These are phyloP conservation scores for Aspergillus proliferans DNA, from an alignment of 2,329 filamentous ascomycete genomes.

Conservation along the genomic window DNA sequence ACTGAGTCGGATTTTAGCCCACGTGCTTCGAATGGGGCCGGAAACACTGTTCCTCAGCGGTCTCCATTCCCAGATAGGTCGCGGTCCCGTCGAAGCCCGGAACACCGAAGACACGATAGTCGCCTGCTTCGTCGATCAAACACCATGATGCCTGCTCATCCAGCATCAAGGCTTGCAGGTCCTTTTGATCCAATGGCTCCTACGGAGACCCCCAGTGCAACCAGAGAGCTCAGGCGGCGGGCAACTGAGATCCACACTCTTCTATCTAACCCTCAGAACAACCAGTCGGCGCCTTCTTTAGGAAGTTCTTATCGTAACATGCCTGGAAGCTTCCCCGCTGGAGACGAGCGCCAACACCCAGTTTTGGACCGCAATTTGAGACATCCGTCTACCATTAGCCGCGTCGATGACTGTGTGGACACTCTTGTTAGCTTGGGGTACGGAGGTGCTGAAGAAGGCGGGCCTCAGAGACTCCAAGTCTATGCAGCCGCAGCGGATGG, in stretches of 20 bases:
- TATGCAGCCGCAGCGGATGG: conserved; percentile 42
- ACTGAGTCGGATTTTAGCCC: not conserved
- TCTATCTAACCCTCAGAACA: not conserved
- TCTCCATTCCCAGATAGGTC: not conserved
- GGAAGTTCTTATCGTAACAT: not conserved
- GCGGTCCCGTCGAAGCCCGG: too few relatives aligned
- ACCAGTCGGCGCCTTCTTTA: not conserved
- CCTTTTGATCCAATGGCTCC: conserved; percentile 17
- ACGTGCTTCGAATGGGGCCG: not conserved
- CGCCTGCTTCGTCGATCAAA: conserved; percentile 16
- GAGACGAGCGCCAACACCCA: not conserved
- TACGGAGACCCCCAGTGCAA: not conserved
- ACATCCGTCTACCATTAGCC: conserved; percentile 1
- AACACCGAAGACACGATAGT: not conserved
- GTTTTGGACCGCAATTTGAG: not conserved
- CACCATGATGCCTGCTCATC: conserved; percentile 18
- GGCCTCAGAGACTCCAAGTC: conserved; percentile 33
- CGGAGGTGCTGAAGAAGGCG: conserved; percentile 28
- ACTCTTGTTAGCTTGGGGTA: conserved; percentile 38
- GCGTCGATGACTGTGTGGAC: conserved; percentile 33
- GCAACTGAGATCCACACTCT: conserved; percentile 22
- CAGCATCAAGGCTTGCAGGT: conserved; percentile 17
- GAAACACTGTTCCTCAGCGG: not conserved
- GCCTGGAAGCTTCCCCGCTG: not conserved
- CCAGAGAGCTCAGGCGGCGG: conserved; percentile 18